Conservation (phyloP, 352 stramenopile genomes). For the Globisporangium sylvaticum region DNA sequence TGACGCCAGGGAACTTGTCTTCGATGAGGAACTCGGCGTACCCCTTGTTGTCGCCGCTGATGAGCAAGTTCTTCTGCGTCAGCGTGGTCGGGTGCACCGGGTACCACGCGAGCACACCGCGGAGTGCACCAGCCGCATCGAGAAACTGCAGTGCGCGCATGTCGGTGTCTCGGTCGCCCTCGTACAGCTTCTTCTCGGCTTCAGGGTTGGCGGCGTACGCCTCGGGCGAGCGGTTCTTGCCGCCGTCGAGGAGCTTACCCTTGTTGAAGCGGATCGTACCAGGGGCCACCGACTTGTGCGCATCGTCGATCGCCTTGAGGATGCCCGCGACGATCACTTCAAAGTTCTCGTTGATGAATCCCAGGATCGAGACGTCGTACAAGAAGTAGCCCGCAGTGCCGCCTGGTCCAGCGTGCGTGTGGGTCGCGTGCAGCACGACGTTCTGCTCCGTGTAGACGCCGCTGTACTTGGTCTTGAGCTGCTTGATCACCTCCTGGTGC, state of each 20-base stretch:
- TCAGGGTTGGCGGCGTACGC: conserved; percentile 72
- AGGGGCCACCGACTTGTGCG: conserved; percentile 47
- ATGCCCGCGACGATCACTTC: conserved; percentile 66
- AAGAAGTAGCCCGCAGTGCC: conserved; percentile 75
- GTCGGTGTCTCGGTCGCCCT: conserved; percentile 56
- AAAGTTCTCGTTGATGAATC: conserved; percentile 54
- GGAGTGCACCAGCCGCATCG: conserved; percentile 24
- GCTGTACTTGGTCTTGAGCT: conserved; percentile 36
- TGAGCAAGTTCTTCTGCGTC: conserved; percentile 63
- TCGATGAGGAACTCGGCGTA: conserved; percentile 48
- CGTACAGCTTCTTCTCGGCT: conserved; percentile 51
- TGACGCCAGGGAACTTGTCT: conserved; percentile 24
- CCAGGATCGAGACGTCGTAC: conserved; percentile 51
- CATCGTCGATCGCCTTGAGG: conserved; percentile 48
- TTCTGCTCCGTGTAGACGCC: conserved; percentile 57
- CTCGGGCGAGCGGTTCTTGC: conserved; percentile 69
- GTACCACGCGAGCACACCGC: conserved; percentile 67
- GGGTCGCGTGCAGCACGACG: conserved; percentile 70
- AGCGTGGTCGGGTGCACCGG: conserved; percentile 80
- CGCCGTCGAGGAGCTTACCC: conserved; percentile 26
- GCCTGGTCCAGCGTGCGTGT: conserved; percentile 78
- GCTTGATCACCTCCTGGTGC: conserved; percentile 44
- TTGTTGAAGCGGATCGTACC: conserved; percentile 40
- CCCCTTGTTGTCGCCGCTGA: conserved; percentile 82
- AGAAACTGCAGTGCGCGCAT: conserved; percentile 63